phyloP scores from a whole-genome alignment of 306 rosid species.

The Cucurbita moschata region DNA sequence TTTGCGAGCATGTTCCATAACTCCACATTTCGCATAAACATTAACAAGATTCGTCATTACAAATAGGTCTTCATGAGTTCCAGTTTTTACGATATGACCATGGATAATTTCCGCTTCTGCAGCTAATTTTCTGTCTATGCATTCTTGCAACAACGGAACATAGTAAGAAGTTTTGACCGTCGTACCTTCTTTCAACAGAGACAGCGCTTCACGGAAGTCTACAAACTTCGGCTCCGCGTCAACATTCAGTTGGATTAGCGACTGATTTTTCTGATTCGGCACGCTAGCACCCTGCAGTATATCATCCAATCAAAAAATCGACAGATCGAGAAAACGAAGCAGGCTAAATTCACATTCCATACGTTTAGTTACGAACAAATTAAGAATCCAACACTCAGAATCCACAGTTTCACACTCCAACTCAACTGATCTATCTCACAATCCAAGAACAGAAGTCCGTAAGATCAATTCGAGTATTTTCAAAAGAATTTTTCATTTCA shows the following conservation, averaged over 20 bases:
- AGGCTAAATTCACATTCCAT: neutral
- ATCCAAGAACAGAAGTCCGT: neutral
- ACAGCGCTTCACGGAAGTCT: slow-evolving; percentile 48
- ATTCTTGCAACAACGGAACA: slow-evolving; percentile 20
- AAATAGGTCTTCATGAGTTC: slow-evolving; percentile 39
- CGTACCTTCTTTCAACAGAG: slow-evolving; percentile 20
- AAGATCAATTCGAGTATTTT: no score
- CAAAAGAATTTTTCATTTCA: no score
- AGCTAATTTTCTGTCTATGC: slow-evolving; percentile 31
- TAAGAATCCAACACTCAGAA: no score
- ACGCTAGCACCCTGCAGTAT: slow-evolving; percentile 38
- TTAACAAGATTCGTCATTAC: slow-evolving; percentile 37
- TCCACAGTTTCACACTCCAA: no score
- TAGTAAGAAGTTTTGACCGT: slow-evolving; percentile 24
- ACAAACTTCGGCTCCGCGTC: slow-evolving; percentile 25
- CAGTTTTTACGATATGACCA: slow-evolving; percentile 54
- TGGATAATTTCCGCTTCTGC: slow-evolving; percentile 35
- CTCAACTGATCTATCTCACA: neutral
- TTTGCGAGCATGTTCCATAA: slow-evolving; percentile 44
- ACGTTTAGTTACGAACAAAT: neutral
- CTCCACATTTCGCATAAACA: slow-evolving; percentile 57
- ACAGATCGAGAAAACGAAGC: neutral
- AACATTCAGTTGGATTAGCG: slow-evolving; percentile 3
- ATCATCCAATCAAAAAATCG: neutral
- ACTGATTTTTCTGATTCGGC: slow-evolving; percentile 38